phyloP scores from a whole-genome alignment of 129 eudicot genomes.

The Smallanthus sonchifolius region DNA sequence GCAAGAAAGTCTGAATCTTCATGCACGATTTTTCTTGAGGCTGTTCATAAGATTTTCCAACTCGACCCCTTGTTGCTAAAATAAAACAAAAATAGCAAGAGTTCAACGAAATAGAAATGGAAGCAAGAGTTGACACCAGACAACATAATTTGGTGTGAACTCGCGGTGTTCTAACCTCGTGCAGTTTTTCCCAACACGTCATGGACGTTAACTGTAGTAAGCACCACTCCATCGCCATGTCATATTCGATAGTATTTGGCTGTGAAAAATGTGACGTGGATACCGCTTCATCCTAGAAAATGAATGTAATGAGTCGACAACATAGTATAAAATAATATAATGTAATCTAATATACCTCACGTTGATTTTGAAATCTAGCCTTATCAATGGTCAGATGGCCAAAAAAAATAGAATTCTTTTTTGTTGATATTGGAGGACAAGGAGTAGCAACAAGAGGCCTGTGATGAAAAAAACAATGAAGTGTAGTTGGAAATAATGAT shows the following conservation, averaged over 20 bases:
- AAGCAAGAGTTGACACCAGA: background rate
- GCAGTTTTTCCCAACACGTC: conserved; percentile 44
- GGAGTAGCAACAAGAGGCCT: conserved; percentile 70
- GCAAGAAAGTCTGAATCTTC: conserved; percentile 10
- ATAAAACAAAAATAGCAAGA: background rate
- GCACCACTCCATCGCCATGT: conserved; percentile 88
- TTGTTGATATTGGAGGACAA: conserved; percentile 30
- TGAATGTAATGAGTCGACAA: background rate
- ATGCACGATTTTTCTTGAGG: conserved; percentile 36
- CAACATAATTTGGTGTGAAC: background rate
- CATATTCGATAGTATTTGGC: conserved; percentile 80
- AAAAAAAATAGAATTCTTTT: conserved; percentile 38
- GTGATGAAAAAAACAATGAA: background rate
- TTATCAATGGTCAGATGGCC: conserved; percentile 69
- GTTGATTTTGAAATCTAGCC: conserved; percentile 38
- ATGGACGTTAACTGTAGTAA: conserved; percentile 51
- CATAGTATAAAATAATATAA: background rate
- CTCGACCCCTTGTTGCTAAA: conserved; percentile 50
- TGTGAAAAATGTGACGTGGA: conserved; percentile 90
- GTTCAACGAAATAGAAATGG: background rate
- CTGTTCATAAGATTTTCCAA: conserved; percentile 31
- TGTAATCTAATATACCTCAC: conserved; percentile 30
- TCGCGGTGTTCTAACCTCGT: conserved; percentile 46
- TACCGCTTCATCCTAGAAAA: conserved; percentile 66
- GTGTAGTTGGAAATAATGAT: background rate